Base-by-base conservation (phyloP, 306 rosid species). In the Prosopis cineraria region DNA sequence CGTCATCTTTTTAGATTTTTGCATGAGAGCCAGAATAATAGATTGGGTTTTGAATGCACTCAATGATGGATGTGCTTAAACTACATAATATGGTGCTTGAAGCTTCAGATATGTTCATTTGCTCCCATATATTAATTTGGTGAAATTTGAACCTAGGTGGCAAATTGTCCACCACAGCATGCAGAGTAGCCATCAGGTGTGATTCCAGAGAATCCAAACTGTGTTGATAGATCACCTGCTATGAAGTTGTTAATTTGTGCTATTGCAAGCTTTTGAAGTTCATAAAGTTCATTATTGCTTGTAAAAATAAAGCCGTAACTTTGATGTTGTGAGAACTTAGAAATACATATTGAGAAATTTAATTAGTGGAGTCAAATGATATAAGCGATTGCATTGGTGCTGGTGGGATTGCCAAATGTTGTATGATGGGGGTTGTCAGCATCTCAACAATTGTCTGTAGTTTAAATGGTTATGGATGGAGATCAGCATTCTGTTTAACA, bases 61-160 rank as follows among this genome's bases (percentile, higher is more conserved):
- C 37, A 44, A 69, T 74, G 53, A 45, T 56, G 52, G 65, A 37
- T 60, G 70, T 60, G 70, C 31, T 50, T 75, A 63, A 53, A 25
- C 43, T 76, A 43, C 53, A 25, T 66, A 33, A 33, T 39, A 74
- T 74, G 76, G 53, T 39, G 63, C 59, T 67, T 80, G 66, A 41
- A 60, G 36, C 47, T 70, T 77, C 58, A 47, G 7, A 50, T 50
- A 50, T 50, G 17, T 59, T 68, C 24, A 22, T 80, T 73, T 77
- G 27, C 69, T 72, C 65, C 66, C 39, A 48, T 19, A 74, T 58
- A 24, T 75, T 69, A 53, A 68, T 30, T 27, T 67, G 56, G 25
- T 60, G 69, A 62, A 72, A 9, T 60, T 14, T 19, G 11, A 33
- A 63, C 44, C 12, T 7, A 14, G 16, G 20, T 27, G 55, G 59